Base-by-base conservation (phyloP, 1,139 yeast species). In the Maudiozyma humilis region DNA sequence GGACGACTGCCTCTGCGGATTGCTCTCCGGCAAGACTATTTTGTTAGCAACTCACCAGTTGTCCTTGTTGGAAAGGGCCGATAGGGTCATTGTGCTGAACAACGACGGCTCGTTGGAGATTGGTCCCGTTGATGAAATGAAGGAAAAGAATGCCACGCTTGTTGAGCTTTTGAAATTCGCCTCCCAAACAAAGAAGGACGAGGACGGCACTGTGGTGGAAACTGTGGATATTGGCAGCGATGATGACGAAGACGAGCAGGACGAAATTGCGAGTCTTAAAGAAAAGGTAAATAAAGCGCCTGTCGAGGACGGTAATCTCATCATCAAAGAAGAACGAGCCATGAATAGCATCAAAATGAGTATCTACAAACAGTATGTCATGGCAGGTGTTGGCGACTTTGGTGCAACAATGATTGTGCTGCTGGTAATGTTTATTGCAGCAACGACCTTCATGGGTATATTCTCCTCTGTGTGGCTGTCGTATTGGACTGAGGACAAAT, bases 21-120 rank as follows among this genome's bases (percentile, higher is more conserved):
- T 76, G 40, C 60, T 87, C 54, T 62, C 65, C 37, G 65, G 67
- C 10, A 79, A 75, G 55, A 88, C 96, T 0, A 72, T 94, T 51
- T 61, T 88, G 19, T 69, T 87, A 56, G 95, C 94, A 0, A 87
- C 96, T 0, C 96, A 86, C 64, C 95, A 86, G 59, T 66, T 86
- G 47, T 75, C 88, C 7, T 69, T 85, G 51, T 72, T 85, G 48
- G 76, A 75, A 19, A 64, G 71, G 43, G 94, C 94, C 12, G 85
- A 81, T 57, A 70, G 82, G 50, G 71, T 86, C 32, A 67, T 87
- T n/a, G 87, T 78, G 54, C 61, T 86, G 54, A 79, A 79, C 49
- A 77, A 78, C n/a, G 78, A 77, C 56, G 91, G 91, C 3, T 58
- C 73, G 3, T 63, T 78, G 29, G 76, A 76, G 43, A 66, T 78